phyloP scores from a whole-genome alignment of 1,139 yeast genomes.

The Geotrichum carabidarum region DNA sequence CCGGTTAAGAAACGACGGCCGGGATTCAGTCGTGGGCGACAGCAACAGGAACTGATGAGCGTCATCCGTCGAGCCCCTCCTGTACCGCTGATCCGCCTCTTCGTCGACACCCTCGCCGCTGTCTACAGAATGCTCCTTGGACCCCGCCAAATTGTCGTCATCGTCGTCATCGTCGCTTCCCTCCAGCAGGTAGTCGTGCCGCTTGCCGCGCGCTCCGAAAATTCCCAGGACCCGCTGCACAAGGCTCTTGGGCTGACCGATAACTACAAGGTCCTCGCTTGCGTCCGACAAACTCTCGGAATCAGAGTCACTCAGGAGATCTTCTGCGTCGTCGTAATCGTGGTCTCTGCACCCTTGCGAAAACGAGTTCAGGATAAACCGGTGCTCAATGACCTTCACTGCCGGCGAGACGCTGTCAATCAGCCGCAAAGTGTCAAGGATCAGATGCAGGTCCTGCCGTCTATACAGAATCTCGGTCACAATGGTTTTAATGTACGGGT shows the following conservation, averaged over 20 bases:
- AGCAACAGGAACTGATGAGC: too few relatives aligned
- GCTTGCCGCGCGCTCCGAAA: neutral
- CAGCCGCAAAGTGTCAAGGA: conserved; percentile 11
- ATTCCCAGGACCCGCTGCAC: neutral
- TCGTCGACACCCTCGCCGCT: neutral
- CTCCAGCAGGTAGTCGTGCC: neutral
- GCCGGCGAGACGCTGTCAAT: conserved; percentile 14
- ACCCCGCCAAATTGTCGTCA: neutral
- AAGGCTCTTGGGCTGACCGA: neutral
- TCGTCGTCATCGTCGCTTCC: conserved; percentile 1
- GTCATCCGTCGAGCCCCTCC: too few relatives aligned
- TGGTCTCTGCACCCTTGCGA: conserved; percentile 8
- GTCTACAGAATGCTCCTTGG: neutral
- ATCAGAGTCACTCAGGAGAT: neutral
- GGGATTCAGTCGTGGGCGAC: too few relatives aligned
- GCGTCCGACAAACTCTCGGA: neutral
- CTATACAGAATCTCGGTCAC: conserved; percentile 15
- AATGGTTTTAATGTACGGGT: conserved; percentile 5
- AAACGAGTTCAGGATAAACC: conserved; percentile 4
- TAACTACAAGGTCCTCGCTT: conserved; percentile 4
- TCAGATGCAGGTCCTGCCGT: conserved; percentile 14
- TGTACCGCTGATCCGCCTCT: neutral
- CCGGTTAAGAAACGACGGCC: too few relatives aligned
- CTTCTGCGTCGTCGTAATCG: neutral
- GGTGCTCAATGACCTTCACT: conserved; percentile 13